Evolutionary conservation across 176 grass and related monocot species (phyloP).

Genomic region (Ensete glaucum): DNA sequence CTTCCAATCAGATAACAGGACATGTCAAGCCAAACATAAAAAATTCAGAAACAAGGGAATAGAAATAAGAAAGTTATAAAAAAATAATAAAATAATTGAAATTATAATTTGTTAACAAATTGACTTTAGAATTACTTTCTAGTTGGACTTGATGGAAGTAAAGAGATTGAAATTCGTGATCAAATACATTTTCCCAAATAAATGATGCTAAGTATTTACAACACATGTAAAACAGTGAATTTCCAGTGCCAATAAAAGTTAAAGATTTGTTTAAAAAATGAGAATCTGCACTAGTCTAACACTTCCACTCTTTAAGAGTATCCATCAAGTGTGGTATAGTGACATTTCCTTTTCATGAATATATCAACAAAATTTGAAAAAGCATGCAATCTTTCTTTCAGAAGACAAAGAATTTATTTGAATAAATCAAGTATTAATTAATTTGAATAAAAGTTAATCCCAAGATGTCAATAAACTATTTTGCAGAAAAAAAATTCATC

Average conservation of each 20-base stretch:
- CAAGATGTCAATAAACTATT: not conserved
- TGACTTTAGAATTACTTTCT: not conserved
- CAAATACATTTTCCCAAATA: not conserved
- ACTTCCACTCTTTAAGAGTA: not conserved
- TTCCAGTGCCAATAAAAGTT: not conserved
- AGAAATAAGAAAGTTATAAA: constrained; percentile 10
- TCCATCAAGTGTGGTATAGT: not conserved
- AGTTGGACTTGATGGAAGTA: not conserved
- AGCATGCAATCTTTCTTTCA: not conserved
- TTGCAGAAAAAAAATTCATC: no score
- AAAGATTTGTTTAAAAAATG: not conserved
- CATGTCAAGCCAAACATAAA: no score
- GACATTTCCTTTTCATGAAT: not conserved
- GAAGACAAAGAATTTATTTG: not conserved
- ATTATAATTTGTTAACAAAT: not conserved
- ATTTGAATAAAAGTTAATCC: not conserved
- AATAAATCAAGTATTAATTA: no score
- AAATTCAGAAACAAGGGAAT: not conserved
- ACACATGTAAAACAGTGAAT: not conserved
- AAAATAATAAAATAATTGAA: not conserved
- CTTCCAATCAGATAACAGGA: no score
- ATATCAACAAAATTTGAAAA: not conserved
- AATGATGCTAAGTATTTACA: not conserved
- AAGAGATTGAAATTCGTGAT: not conserved
- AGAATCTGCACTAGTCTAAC: not conserved